Conservation (phyloP, 148 eudicot genomes). For the Dysphania ambrosioides region DNA sequence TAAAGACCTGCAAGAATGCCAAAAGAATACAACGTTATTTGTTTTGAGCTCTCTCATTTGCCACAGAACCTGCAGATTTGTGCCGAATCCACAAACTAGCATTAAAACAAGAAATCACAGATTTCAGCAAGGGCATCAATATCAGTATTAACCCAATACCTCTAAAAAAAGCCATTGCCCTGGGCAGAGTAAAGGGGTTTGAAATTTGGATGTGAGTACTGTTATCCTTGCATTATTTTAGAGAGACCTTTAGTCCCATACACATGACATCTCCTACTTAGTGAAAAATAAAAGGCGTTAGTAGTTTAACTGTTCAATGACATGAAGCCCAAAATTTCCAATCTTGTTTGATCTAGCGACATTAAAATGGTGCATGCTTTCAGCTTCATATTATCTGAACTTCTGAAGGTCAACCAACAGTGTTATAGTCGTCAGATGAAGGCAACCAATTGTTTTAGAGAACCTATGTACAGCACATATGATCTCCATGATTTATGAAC, state of each 20-base stretch:
- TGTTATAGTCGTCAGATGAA: too few species aligned
- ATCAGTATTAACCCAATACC: neutral
- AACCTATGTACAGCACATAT: too few species aligned
- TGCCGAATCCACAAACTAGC: neutral
- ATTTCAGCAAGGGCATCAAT: neutral
- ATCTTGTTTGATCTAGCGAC: neutral
- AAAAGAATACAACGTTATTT: neutral
- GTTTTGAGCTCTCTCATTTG: neutral
- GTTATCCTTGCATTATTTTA: neutral
- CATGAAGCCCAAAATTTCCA: neutral
- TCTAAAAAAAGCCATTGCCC: neutral
- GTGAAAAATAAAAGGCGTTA: neutral
- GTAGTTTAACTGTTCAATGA: neutral
- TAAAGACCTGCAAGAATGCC: constrained; percentile 50
- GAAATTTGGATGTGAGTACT: neutral
- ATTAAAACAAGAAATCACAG: neutral
- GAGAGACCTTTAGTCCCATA: neutral
- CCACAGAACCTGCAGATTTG: neutral
- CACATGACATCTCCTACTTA: neutral
- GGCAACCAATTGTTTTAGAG: too few species aligned
- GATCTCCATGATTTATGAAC: too few species aligned
- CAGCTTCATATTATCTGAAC: too few species aligned
- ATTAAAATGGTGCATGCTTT: neutral
- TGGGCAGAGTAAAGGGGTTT: neutral
- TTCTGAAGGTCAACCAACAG: too few species aligned